Base-by-base conservation (phyloP, 768 basidiomycete species). In the Tylopilus intermedius region DNA sequence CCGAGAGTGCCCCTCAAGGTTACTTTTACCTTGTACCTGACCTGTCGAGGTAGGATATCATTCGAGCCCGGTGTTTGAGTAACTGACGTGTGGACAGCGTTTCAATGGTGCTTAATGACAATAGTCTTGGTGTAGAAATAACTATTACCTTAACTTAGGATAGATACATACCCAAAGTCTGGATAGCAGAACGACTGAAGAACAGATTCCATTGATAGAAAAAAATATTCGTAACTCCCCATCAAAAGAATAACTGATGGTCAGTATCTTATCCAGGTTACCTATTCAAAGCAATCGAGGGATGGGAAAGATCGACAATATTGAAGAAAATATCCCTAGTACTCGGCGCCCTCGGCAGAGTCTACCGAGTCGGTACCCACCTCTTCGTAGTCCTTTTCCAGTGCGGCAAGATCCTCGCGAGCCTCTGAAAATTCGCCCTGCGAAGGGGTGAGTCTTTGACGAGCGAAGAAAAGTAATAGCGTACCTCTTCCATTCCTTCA, bases 371-470 rank as follows among this genome's bases (percentile, higher is more conserved):
- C 87, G 45, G 78, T 84, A 53, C 86, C 86, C 58, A 88, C 91
- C 72, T 95, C 90, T 69, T 93, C 90, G 65, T 92, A 93, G 69
- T 93, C 92, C 70, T 90, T 94, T 75, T 97, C 94, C 54, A 98
- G 82, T 7, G 95, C 95, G 40, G 95, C 95, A 53, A 99, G 86
- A 70, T 99, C 95, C 75, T 99, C 96, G 55, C 95, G 88, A 18
- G 95, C 95, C 76, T 97, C 95, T 18, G 92, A 94, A 76, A 98
- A 97, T 75, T 99, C 95, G 70, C 95, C 95, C 81, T 87, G 56
- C n/a, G 50, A 42, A 24, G 4, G 10, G 13, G 39, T 68, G 15
- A 63, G 13, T 10, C 18, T 8, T 40, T 49, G 27, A 41, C 51
- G 14, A 15, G 24, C 49, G 35, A 58, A 33, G 15, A 51, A 38